These are phyloP conservation scores for Petunia secreta DNA, from an alignment of 257 asterid genomes.

Conservation along the genomic window DNA sequence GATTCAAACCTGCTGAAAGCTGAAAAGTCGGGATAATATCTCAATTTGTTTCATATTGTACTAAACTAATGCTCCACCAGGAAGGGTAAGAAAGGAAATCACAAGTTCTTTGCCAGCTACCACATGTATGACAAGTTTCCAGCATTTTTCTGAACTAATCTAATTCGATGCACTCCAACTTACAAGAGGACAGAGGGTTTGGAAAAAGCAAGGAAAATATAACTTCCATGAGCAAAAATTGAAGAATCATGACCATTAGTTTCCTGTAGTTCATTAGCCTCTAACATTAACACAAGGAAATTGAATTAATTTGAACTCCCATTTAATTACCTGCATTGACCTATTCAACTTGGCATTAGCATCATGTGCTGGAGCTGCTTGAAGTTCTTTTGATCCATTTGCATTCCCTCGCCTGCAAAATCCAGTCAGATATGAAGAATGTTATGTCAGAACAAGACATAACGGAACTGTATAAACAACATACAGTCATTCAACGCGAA, in stretches of 20 bases:
- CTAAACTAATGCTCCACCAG: background rate
- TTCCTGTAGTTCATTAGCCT: background rate
- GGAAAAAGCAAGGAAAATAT: too few relatives aligned
- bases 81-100: background rate
- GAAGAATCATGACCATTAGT: background rate
- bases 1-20: background rate
- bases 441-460: background rate
- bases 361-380: conserved; percentile 51
- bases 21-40: background rate
- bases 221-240: background rate
- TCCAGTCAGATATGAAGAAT: background rate
- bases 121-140: background rate
- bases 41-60: background rate
- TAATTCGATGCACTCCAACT: background rate
- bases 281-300: background rate
- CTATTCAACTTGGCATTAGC: conserved; percentile 50
- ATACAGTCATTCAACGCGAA: background rate
- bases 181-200: background rate
- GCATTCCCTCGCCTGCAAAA: conserved; percentile 56
- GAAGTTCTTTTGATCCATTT: conserved; percentile 51
- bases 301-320: conserved; percentile 3
- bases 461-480: background rate
- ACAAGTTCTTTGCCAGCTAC: background rate
- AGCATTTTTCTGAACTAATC: background rate
- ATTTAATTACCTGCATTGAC: conserved; percentile 57